Evolutionary conservation across 257 asterid genomes (phyloP).

Genomic region (Nicotiana otophora): DNA sequence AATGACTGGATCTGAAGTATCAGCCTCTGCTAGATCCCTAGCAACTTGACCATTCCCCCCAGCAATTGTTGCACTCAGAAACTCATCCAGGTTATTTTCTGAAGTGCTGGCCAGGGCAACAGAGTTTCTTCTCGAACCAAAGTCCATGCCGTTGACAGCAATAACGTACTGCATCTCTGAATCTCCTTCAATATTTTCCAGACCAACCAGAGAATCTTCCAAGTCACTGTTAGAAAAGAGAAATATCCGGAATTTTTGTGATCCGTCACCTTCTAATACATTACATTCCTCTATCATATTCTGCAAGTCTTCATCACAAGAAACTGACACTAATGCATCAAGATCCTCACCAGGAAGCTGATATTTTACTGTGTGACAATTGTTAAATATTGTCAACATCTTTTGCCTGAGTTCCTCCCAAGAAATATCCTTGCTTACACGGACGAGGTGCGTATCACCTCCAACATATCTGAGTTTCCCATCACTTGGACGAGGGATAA

Average conservation of each 20-base stretch:
- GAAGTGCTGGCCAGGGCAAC: constrained; percentile 42
- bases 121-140: constrained; percentile 66
- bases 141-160: constrained; percentile 81
- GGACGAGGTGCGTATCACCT: constrained; percentile 78
- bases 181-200: constrained; percentile 51
- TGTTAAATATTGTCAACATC: constrained; percentile 37
- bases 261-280: constrained; percentile 49
- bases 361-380: constrained; percentile 62
- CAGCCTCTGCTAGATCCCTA: constrained; percentile 10
- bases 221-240: constrained; percentile 54
- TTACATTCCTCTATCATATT: constrained; percentile 87
- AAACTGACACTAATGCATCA: constrained; percentile 85
- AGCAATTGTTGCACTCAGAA: constrained; percentile 43
- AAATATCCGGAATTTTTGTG: constrained; percentile 69
- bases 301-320: constrained; percentile 83
- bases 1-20: constrained; percentile 25
- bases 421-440: constrained; percentile 56
- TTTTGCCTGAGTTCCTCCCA: constrained; percentile 72
- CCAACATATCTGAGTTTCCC: constrained; percentile 90
- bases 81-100: constrained; percentile 61
- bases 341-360: constrained; percentile 99
- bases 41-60: constrained; percentile 40
- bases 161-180: constrained; percentile 67
- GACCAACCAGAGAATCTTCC: constrained; percentile 61
- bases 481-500: constrained; percentile 95